Conservation (phyloP, 805 yeast genomes). For the Metschnikowia cerradonensis region DNA sequence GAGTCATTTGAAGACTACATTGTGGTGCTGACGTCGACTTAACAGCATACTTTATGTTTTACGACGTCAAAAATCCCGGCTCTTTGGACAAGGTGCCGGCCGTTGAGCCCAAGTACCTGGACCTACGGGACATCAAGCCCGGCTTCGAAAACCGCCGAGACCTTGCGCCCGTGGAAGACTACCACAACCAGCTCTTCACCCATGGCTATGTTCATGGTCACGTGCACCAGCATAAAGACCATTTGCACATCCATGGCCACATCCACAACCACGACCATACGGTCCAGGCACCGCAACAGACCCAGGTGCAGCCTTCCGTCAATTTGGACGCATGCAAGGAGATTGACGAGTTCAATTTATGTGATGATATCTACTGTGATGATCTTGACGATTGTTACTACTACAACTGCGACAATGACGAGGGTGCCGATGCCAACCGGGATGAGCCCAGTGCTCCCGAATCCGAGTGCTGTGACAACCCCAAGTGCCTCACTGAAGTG, state of each 20-base stretch:
- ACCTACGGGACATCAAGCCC: not conserved
- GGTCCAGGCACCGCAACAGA: conserved; percentile 4
- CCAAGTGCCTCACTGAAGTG: conserved; percentile 1
- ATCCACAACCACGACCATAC: conserved; percentile 48
- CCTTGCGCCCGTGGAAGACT: not conserved
- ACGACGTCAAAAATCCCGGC: not conserved
- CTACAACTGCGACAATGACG: conserved; percentile 27
- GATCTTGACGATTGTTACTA: conserved; percentile 44
- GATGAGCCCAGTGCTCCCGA: not conserved
- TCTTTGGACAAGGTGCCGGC: not conserved
- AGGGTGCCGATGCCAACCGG: not conserved
- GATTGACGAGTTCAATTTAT: conserved; percentile 27
- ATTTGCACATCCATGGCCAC: conserved; percentile 67
- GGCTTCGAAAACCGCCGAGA: not conserved
- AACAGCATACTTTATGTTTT: not conserved
- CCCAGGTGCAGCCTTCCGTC: not conserved
- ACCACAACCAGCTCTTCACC: conserved; percentile 17
- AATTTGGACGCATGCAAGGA: conserved; percentile 22
- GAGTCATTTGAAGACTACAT: too few relatives aligned
- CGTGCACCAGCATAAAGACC: conserved; percentile 56
- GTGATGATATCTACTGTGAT: conserved; percentile 40
- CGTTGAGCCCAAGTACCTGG: conserved; percentile 3
- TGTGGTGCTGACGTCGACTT: too few relatives aligned
- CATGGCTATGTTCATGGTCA: conserved; percentile 67
- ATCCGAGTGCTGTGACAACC: conserved; percentile 7